Evolutionary conservation across 768 basidiomycete genomes (phyloP).

Genomic region (Rhizopogon sp.): DNA sequence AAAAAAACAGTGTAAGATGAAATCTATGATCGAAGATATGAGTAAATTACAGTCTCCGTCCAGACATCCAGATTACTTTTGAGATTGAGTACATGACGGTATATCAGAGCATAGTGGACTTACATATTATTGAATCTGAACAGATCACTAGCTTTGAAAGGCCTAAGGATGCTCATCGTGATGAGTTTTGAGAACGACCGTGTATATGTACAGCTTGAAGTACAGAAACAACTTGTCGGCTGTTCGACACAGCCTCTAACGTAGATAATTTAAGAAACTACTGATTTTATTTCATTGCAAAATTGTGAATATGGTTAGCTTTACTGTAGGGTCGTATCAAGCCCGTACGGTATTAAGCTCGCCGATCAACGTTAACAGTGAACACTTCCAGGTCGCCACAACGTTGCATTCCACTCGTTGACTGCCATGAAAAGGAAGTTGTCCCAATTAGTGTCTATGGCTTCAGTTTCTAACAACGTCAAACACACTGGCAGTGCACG

Average conservation of each 20-base stretch:
- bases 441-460: neutral
- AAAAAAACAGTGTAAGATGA: neutral
- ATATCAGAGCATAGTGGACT: conserved; percentile 16
- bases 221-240: neutral
- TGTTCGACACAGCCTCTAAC: neutral
- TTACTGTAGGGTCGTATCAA: no score
- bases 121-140: conserved; percentile 93
- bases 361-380: no score
- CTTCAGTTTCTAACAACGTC: conserved; percentile 25
- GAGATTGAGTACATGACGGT: neutral
- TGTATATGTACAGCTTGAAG: no score
- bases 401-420: no score
- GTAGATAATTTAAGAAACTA: no score
- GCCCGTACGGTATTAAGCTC: no score
- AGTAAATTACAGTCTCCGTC: conserved; percentile 87
- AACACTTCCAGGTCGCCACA: no score
- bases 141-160: conserved; percentile 85
- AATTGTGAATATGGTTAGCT: no score
- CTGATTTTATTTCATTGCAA: no score
- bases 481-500: conserved; percentile 24
- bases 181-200: neutral
- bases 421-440: no score
- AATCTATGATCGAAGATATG: conserved; percentile 1
- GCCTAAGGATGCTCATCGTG: conserved; percentile 81
- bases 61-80: conserved; percentile 88